Conservation (phyloP, 1,139 yeast genomes). For the Sugiyamaella xylanicola region DNA sequence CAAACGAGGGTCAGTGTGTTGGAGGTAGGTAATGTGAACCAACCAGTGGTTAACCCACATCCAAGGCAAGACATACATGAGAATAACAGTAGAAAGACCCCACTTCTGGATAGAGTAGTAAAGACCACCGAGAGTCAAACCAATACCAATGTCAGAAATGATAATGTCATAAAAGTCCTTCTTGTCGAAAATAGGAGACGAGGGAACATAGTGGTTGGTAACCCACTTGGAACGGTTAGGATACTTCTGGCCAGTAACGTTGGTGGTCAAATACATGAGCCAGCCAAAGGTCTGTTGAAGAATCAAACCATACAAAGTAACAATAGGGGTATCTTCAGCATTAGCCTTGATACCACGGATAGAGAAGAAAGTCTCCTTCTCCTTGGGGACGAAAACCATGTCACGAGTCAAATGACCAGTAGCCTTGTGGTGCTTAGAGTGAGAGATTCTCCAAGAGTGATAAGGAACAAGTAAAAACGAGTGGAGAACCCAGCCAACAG, state of each 20-base stretch:
- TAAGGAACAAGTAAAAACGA: conserved; percentile 79
- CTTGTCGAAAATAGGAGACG: conserved; percentile 70
- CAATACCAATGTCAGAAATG: conserved; percentile 71
- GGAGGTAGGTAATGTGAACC: conserved; percentile 80
- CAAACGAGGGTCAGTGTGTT: conserved; percentile 78
- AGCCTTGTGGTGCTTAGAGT: conserved; percentile 85
- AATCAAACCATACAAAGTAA: conserved; percentile 56
- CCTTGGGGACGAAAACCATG: conserved; percentile 79
- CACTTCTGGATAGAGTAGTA: conserved; percentile 64
- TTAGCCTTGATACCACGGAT: conserved; percentile 37
- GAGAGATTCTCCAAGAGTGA: conserved; percentile 83
- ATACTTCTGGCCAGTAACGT: conserved; percentile 77
- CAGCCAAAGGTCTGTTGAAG: conserved; percentile 80
- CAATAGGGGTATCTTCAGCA: conserved; percentile 74
- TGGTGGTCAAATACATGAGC: conserved; percentile 62
- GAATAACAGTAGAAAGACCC: conserved; percentile 64
- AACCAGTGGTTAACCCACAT: conserved; percentile 86
- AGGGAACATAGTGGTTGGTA: conserved; percentile 69
- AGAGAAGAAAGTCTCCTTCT: conserved; percentile 56
- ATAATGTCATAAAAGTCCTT: conserved; percentile 70
- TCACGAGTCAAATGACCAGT: conserved; percentile 81
- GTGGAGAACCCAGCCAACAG: conserved; percentile 81
- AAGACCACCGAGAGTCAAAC: conserved; percentile 54
- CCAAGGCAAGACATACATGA: conserved; percentile 80
- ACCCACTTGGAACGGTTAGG: conserved; percentile 54